These are phyloP conservation scores for Aureobasidium lini DNA, from an alignment of 2,329 filamentous ascomycete species.

Conservation along the genomic window DNA sequence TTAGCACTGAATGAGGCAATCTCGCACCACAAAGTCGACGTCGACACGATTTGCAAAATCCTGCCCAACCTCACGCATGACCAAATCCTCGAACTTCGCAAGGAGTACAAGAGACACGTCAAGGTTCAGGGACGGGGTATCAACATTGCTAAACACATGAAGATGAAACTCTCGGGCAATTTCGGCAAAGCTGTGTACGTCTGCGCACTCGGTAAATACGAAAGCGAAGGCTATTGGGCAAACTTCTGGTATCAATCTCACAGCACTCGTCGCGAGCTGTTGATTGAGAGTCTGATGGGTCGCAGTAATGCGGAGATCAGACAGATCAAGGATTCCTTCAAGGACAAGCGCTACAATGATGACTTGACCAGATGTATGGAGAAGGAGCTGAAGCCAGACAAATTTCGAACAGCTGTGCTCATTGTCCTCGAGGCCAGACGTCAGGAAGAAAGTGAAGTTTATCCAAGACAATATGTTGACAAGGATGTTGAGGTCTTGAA, in stretches of 20 bases:
- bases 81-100: conserved; percentile 77
- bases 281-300: conserved; percentile 91
- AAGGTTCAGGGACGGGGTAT: conserved; percentile 75
- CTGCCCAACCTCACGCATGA: conserved; percentile 78
- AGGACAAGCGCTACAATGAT: conserved; percentile 84
- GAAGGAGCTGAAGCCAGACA: conserved; percentile 87
- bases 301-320: conserved; percentile 80
- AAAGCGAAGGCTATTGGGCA: conserved; percentile 93
- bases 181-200: conserved; percentile 90
- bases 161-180: conserved; percentile 66
- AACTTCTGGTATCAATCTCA: conserved; percentile 96
- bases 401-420: conserved; percentile 84
- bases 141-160: conserved; percentile 80
- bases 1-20: conserved; percentile 68
- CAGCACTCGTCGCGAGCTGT: conserved; percentile 72
- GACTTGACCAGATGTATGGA: conserved; percentile 78
- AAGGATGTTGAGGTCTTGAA: conserved; percentile 67
- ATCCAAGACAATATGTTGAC: conserved; percentile 48
- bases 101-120: conserved; percentile 83
- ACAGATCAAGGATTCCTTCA: conserved; percentile 79
- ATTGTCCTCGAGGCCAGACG: conserved; percentile 73
- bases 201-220: conserved; percentile 81
- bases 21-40: conserved; percentile 55
- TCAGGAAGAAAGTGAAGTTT: conserved; percentile 68
- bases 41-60: conserved; percentile 69